Evolutionary conservation across 1,284 basidiomycete species (phyloP).

Genomic region (Termitomyces sp.): DNA sequence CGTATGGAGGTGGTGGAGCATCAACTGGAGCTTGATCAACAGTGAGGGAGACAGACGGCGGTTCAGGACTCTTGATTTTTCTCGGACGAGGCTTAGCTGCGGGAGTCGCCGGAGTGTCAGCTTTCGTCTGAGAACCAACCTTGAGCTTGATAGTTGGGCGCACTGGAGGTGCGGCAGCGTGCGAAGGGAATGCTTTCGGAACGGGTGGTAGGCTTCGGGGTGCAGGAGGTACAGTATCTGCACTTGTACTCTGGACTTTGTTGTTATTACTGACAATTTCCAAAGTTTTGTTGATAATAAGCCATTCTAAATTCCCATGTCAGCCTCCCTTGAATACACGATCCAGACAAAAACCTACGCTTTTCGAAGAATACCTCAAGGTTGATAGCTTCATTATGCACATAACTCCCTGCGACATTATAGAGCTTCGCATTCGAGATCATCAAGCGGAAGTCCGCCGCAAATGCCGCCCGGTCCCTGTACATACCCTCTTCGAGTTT

Average conservation of each 20-base stretch:
- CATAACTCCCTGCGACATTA: conserved; percentile 71
- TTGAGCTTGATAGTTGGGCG: conserved; percentile 58
- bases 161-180: conserved; percentile 24
- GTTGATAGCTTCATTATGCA: conserved; percentile 71
- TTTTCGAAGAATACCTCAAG: conserved; percentile 85
- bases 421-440: conserved; percentile 86
- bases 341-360: conserved; percentile 44
- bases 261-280: conserved; percentile 32
- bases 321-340: not conserved
- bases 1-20: conserved; percentile 56
- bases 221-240: conserved; percentile 23
- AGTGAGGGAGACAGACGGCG: conserved; percentile 14
- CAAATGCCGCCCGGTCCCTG: conserved; percentile 79
- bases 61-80: conserved; percentile 35
- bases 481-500: conserved; percentile 90
- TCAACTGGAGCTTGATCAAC: conserved; percentile 32
- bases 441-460: conserved; percentile 86
- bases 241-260: conserved; percentile 25
- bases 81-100: conserved; percentile 36
- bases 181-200: conserved; percentile 27
- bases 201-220: conserved; percentile 27
- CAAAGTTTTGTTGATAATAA: conserved; percentile 72
- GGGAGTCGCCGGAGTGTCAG: conserved; percentile 23
- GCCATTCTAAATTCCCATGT: conserved; percentile 51
- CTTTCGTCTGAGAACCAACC: conserved; percentile 34